These are phyloP conservation scores for Colletotrichum tropicale DNA, from an alignment of 2,329 filamentous ascomycete species.

Conservation along the genomic window DNA sequence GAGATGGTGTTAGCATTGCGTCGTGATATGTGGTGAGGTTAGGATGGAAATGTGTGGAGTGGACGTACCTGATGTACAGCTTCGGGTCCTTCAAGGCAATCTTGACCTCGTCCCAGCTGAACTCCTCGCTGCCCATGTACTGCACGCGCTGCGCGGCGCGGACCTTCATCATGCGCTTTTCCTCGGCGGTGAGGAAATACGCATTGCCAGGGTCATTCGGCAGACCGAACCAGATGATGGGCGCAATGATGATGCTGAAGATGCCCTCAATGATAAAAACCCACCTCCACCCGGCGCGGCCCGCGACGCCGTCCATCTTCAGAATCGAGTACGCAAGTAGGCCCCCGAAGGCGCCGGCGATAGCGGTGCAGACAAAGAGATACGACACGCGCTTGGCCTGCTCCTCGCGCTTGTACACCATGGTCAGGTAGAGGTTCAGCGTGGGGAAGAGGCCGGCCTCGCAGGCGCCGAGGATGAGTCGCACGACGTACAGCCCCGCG, in stretches of 20 bases:
- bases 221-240: conserved; percentile 49
- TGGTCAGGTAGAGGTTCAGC: conserved; percentile 41
- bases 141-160: conserved; percentile 46
- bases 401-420: conserved; percentile 41
- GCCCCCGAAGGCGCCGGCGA: conserved; percentile 45
- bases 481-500: conserved; percentile 45
- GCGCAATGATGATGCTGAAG: conserved; percentile 44
- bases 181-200: conserved; percentile 51
- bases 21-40: rapidly evolving
- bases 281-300: conserved; percentile 45
- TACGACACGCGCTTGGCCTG: conserved; percentile 33
- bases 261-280: conserved; percentile 56
- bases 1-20: neutral
- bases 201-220: conserved; percentile 51
- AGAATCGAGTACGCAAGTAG: conserved; percentile 51
- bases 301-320: conserved; percentile 47
- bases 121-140: conserved; percentile 54
- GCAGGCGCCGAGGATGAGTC: conserved; percentile 50
- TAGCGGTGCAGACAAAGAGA: conserved; percentile 54
- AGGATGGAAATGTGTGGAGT: neutral
- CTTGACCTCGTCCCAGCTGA: conserved; percentile 54
- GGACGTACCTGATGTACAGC: conserved; percentile 47
- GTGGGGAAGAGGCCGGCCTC: conserved; percentile 56
- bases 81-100: conserved; percentile 55
- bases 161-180: conserved; percentile 54